Evolutionary conservation across 2,329 filamentous ascomycete genomes (phyloP), one percentile per base, ranked within the genome.

Genomic region (Fusarium euwallaceae): DNA sequence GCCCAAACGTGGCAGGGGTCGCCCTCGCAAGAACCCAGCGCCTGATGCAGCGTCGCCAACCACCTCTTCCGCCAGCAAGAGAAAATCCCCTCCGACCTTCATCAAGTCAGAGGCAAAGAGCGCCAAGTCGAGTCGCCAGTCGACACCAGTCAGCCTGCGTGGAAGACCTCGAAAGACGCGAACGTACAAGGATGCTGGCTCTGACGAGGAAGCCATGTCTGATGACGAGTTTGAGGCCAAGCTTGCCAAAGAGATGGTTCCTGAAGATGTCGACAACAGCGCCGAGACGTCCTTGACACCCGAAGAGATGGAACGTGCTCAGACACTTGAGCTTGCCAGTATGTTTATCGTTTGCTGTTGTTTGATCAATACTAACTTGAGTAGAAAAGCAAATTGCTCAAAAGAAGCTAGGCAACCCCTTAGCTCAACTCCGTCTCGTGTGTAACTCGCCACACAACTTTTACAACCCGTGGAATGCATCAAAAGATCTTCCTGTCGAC

Each of bases 381-480:
- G 14, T 79, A 91, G 91, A 96, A 81, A 92, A 94, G 64, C 94
- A 98, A 81, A 94, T 98, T n/a, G 87, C 92, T 4, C 90, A 91
- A 51, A 98, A 98, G 85, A 98, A 97, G 79, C 88, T 98, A 2
- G 95, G 97, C 56, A 99, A 99, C 76, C 94, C 95, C 0, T 85
- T 98, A 22, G 95, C 98, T 87, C 97, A 99, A 81, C 90, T 98
- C 4, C 93, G 97, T 0, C 89, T 98, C 0, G 95, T 94, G 12
- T 98, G 97, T 83, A 98, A 99, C 82, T 94, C 92, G 1, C 97
- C 97, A 0, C 95, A 98, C 83, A 97, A 98, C 80, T 98, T 99
- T 82, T 98, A 97, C 84, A 97, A 95, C 80, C 96, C 97, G 0
- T 98, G 96, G 90, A 87, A 89, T 0, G 86, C 87, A 7, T 87